Base-by-base conservation (phyloP, 352 stramenopile genomes). In the Phytophthora ramorum region DNA sequence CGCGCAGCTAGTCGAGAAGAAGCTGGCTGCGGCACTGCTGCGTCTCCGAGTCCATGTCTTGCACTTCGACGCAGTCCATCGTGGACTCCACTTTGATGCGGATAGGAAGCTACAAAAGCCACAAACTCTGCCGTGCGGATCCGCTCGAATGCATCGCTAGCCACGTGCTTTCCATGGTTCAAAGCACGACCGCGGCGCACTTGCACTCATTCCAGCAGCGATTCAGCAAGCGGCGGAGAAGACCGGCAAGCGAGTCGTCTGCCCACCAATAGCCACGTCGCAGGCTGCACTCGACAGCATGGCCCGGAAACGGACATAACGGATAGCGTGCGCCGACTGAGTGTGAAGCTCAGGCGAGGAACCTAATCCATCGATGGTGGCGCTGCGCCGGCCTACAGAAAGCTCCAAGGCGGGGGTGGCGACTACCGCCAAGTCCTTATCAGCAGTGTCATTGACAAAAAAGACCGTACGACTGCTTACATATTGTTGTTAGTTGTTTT, bases 341-440 rank as follows among this genome's bases (percentile, higher is more conserved):
- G 4, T 32, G 26, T 9, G 26, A 32, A 32, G 26, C 7, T 4
- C 26, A 4, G 4, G 7, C 26, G 26, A 9, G 26, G 26, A n/a
- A 4, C 26, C 4, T 32, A 30, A 9, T 30, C 22, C 32, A 37
- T 22, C 26, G 14, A 74, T 75, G 67, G 50, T 63, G 40, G 51
- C 56, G 3, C 52, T 75, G 34, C 74, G 78, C 6, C 62, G 78
- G 22, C 58, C 78, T 4, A 85, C 81, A 0, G 69, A 78, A 66
- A 76, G 71, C 65, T 84, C 79, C 43, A 90, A 82, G 50, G 66
- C 69, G 32, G 59, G 78, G 19, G 75, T 78, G 24, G 69, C 65
- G 1, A 66, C 67, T 4, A 85, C 82, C 20, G 71, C 79, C 59
- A 88, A 87, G 66, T 81, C 81, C 8, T 59, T 90, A 10, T 87